Percentiles rank a stretch among this genome's conserved stretches.
Evolutionary conservation across 768 basidiomycete species (phyloP).

Genomic region (Punctularia strigosozonata): DNA sequence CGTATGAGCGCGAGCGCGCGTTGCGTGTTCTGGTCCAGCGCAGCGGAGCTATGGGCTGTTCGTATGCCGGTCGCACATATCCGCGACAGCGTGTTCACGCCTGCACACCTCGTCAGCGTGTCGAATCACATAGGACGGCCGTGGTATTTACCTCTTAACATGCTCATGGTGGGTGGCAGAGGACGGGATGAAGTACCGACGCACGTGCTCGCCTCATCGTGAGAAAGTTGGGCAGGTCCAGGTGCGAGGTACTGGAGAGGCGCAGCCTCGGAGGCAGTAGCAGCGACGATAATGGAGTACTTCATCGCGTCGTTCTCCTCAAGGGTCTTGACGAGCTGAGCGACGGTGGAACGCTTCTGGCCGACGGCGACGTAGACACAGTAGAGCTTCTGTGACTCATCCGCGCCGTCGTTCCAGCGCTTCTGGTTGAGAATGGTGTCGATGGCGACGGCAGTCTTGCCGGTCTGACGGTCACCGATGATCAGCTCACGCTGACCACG

Average conservation of each 20-base stretch:
- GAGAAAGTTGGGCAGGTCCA: too few relatives aligned
- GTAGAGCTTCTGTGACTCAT: slow-evolving; percentile 97
- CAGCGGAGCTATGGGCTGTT: too few relatives aligned
- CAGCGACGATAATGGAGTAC: slow-evolving; percentile 98
- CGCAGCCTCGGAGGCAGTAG: slow-evolving; percentile 98
- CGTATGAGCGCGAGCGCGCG: slow-evolving; percentile 72
- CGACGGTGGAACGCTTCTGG: slow-evolving; percentile 99
- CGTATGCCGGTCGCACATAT: too few relatives aligned
- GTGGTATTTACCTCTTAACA: too few relatives aligned
- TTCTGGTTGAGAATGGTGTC: slow-evolving; percentile 99
- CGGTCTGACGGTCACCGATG: slow-evolving; percentile 99
- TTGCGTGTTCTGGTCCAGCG: too few relatives aligned
- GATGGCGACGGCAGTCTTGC: slow-evolving; percentile 98
- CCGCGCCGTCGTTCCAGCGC: slow-evolving; percentile 97
- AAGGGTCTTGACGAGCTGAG: slow-evolving; percentile 97
- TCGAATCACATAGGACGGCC: too few relatives aligned
- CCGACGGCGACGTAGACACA: slow-evolving; percentile 99
- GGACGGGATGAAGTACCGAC: too few relatives aligned
- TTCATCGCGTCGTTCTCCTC: slow-evolving; percentile 99
- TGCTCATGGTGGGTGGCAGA: too few relatives aligned
- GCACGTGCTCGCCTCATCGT: too few relatives aligned
- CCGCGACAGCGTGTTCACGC: too few relatives aligned
- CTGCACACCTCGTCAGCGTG: too few relatives aligned
- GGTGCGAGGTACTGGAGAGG: slow-evolving; percentile 98
- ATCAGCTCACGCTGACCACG: slow-evolving; percentile 99